Base-by-base conservation (phyloP, 2,329 filamentous ascomycete species). In the Mollisia scopiformis region DNA sequence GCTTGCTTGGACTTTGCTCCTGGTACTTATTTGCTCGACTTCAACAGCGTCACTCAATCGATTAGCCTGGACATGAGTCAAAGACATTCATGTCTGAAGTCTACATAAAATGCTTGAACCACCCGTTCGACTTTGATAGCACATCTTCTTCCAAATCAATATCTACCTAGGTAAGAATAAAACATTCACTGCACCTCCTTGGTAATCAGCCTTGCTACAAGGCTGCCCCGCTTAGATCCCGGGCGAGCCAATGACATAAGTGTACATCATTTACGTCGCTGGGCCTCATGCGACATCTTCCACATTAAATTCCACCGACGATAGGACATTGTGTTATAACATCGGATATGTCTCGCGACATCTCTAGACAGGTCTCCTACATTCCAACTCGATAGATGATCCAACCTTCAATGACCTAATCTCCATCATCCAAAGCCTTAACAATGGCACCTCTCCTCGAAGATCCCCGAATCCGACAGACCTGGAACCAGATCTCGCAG, bases 401-500 rank as follows among this genome's bases (percentile, higher is more conserved):
- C 23, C 27, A 28, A 30, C 33, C 19, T 30, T 31, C 52, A 59
- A 55, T 52, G 41, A 51, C 53, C 57, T 39, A 52, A 16, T 19
- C 25, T 52, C 37, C 39, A 21, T 35, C 55, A 47, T 51, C 25
- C 39, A 52, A 30, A 54, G 50, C n/a, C 31, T 43, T 43, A 56
- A 68, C 46, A 58, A 75, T 75, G 73, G 71, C 73, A 54, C 69
- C 72, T 51, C 68, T 89, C 68, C 80, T 89, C 66, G 86, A 89
- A 73, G 93, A 97, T 77, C 93, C 93, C 63, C 91, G 93, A 71
- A 87, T 97, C 76, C 92, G 93, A 68, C 93, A 96, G 76, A 92
- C 91, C 70, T 92, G 96, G 85, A 96, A 97, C 75, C 92, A 95
- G 73, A 89, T 97, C 74, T 89, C 91, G 6, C 90, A 95, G 69